phyloP scores from a whole-genome alignment of 441 rosid genomes.

The Populus trichocarpa region DNA sequence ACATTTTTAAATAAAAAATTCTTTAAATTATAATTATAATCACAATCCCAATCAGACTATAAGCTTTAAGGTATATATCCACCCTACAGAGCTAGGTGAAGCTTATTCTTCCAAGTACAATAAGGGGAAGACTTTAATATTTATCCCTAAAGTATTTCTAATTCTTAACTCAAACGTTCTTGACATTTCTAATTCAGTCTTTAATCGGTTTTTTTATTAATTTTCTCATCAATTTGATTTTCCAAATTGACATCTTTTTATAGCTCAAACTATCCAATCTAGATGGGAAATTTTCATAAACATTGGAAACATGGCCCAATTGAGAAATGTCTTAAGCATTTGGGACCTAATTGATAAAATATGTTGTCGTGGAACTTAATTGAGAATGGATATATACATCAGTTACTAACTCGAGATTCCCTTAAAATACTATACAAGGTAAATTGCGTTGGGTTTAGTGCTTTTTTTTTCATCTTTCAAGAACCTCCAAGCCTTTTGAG shows the following conservation, averaged over 20 bases:
- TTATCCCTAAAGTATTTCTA: not conserved
- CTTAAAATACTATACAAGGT: not conserved
- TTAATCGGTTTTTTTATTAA: too few species aligned
- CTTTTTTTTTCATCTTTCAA: not conserved
- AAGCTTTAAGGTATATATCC: constrained; percentile 2
- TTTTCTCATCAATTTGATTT: too few species aligned
- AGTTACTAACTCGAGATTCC: not conserved
- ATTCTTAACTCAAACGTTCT: not conserved
- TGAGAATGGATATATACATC: not conserved
- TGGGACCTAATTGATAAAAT: too few species aligned
- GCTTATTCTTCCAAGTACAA: too few species aligned
- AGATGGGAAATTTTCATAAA: not conserved
- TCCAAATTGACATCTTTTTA: not conserved
- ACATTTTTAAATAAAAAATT: too few species aligned
- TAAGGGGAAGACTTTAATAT: too few species aligned
- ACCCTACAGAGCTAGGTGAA: too few species aligned
- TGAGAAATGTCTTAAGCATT: not conserved
- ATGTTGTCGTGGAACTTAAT: not conserved
- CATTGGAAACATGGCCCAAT: not conserved
- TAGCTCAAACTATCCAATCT: not conserved
- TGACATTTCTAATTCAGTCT: not conserved
- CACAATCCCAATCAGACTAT: not conserved
- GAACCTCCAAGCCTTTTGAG: constrained; percentile 3
- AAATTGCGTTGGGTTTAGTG: not conserved
- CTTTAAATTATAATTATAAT: too few species aligned